Percentiles rank a stretch among this genome's conserved stretches.
Conservation (phyloP, 2,329 filamentous ascomycete species). For the Diaporthe australafricana region DNA sequence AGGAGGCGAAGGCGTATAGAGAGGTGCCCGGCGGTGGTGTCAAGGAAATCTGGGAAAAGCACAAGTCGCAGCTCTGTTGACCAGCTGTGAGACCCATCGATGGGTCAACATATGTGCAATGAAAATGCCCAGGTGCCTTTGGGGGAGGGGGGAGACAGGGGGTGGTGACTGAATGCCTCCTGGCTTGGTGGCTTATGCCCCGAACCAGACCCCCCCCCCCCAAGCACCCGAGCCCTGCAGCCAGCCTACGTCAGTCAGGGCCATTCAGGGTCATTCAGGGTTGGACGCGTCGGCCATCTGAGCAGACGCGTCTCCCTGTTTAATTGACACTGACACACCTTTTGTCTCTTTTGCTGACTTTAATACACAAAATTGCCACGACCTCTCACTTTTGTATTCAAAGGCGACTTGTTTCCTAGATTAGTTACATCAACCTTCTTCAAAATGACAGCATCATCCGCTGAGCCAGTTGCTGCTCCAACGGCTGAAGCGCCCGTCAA, state of each 20-base stretch:
- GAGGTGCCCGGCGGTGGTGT: constrained; percentile 31
- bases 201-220: too few relatives aligned
- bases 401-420: not conserved
- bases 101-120: not conserved
- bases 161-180: not conserved
- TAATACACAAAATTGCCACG: not conserved
- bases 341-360: not conserved
- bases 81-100: not conserved
- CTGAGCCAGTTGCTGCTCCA: constrained; percentile 11
- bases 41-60: constrained; percentile 32
- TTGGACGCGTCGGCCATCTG: constrained; percentile 1
- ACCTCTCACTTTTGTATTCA: not conserved
- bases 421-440: not conserved
- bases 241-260: too few relatives aligned
- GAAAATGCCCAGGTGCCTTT: not conserved
- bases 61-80: not conserved
- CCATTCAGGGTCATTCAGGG: not conserved
- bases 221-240: too few relatives aligned
- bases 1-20: constrained; percentile 16
- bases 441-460: constrained; percentile 33
- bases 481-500: constrained; percentile 3
- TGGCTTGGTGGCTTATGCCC: too few relatives aligned
- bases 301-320: constrained; percentile 21
- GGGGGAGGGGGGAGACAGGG: not conserved
- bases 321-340: constrained; percentile 5